Evolutionary conservation across 768 basidiomycete genomes (phyloP).

Genomic region (Solioccasus polychromus): DNA sequence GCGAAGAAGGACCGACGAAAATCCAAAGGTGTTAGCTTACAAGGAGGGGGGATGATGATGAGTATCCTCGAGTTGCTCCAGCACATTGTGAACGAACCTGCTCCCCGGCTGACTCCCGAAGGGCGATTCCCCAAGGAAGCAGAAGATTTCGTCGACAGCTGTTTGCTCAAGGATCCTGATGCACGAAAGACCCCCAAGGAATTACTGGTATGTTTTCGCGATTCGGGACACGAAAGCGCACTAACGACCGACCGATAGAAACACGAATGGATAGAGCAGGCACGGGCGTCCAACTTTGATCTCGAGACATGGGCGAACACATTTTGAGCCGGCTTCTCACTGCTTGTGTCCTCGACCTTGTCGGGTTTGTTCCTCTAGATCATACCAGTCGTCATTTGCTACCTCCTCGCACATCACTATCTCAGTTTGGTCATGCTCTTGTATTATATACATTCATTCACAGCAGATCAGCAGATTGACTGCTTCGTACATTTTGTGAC

Average conservation of each 20-base stretch:
- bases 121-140: constrained; percentile 71
- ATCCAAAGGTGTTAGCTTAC: constrained; percentile 88
- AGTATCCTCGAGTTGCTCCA: constrained; percentile 94
- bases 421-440: constrained; percentile 27
- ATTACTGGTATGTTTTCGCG: constrained; percentile 55
- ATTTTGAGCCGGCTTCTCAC: constrained; percentile 42
- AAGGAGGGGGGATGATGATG: constrained; percentile 97
- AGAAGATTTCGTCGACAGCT: constrained; percentile 85
- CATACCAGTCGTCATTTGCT: constrained; percentile 29
- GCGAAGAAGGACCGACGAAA: constrained; percentile 79
- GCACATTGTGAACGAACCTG: constrained; percentile 98
- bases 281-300: constrained; percentile 60
- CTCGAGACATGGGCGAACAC: constrained; percentile 80
- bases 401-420: constrained; percentile 30
- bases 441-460: constrained; percentile 29
- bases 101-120: constrained; percentile 78
- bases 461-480: neutral
- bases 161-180: constrained; percentile 88
- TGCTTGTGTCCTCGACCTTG: constrained; percentile 6
- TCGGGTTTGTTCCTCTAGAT: constrained; percentile 13
- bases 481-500: neutral
- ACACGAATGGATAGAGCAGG: constrained; percentile 70
- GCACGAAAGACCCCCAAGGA: constrained; percentile 84
- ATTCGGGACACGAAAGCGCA: neutral
- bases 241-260: constrained; percentile 42